Evolutionary conservation across 257 asterid genomes (phyloP).

Genomic region (Plantago elongata): DNA sequence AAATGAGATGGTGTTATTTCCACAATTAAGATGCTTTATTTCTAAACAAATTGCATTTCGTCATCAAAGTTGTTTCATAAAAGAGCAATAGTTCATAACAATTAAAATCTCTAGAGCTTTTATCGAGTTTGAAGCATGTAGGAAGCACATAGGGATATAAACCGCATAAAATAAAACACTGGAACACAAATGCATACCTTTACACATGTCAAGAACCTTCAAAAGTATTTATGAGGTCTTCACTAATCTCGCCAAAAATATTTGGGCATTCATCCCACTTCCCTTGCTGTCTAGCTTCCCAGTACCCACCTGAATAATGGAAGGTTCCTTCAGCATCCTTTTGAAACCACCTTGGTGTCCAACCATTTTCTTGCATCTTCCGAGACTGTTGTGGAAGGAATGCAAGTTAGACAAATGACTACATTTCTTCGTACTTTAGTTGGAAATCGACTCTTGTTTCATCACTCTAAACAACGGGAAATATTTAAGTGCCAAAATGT

Average conservation of each 20-base stretch:
- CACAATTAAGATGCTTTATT: too few species aligned
- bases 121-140: not conserved
- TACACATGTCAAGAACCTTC: slow-evolving; percentile 38
- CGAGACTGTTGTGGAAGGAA: slow-evolving; percentile 52
- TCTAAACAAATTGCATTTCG: not conserved
- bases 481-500: not conserved
- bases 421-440: not conserved
- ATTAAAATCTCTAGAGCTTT: not conserved
- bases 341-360: slow-evolving; percentile 87
- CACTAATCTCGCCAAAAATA: slow-evolving; percentile 63
- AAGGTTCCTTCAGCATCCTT: slow-evolving; percentile 61
- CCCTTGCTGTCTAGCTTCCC: slow-evolving; percentile 78
- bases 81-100: too few species aligned
- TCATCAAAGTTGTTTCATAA: too few species aligned
- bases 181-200: slow-evolving; percentile 28
- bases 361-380: slow-evolving; percentile 87
- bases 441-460: not conserved
- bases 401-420: not conserved
- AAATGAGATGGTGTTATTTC: too few species aligned
- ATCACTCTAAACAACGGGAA: not conserved
- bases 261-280: slow-evolving; percentile 76
- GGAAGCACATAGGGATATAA: not conserved
- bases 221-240: slow-evolving; percentile 39
- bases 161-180: not conserved
- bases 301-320: slow-evolving; percentile 66